Percentiles rank a stretch among this genome's conserved stretches.
These are phyloP conservation scores for Artemisia tridentata DNA, from an alignment of 129 eudicot species.

Conservation along the genomic window DNA sequence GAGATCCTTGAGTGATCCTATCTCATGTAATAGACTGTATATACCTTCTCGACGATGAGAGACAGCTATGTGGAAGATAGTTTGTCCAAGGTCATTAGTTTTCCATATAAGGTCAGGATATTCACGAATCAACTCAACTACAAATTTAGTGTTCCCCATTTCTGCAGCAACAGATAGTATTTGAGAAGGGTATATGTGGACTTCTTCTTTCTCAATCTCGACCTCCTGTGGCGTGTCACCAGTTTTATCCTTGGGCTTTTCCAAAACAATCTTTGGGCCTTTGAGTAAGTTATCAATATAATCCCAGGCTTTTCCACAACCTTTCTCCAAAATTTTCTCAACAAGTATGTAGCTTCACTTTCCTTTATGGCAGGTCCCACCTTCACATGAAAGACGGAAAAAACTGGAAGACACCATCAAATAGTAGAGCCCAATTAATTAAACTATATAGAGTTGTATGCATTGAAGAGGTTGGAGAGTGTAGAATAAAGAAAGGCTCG, in stretches of 20 bases:
- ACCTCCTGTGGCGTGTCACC: too few relatives aligned
- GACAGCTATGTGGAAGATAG: conserved; percentile 39
- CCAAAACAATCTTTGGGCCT: conserved; percentile 14
- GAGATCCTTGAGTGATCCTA: conserved; percentile 22
- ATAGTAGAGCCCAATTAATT: background rate
- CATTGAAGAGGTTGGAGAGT: too few relatives aligned
- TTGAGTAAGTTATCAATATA: conserved; percentile 8
- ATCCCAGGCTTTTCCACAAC: background rate
- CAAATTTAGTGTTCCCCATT: conserved; percentile 27
- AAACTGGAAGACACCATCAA: background rate
- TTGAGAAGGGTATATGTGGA: background rate
- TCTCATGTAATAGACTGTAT: conserved; percentile 30
- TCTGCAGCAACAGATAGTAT: conserved; percentile 36
- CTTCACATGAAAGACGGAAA: background rate
- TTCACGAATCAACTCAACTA: conserved; percentile 21
- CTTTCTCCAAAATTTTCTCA: conserved; percentile 11
- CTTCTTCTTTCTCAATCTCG: background rate
- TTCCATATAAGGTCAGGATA: conserved; percentile 37
- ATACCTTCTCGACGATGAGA: conserved; percentile 29
- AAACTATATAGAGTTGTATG: background rate
- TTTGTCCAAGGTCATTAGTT: conserved; percentile 7
- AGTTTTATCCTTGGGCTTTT: too few relatives aligned
- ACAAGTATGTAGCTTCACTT: conserved; percentile 4
- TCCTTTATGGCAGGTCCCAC: background rate
- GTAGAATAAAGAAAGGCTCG: too few relatives aligned